These are phyloP conservation scores for Piper longum DNA, from an alignment of 164 flowering plant genomes.

Conservation along the genomic window DNA sequence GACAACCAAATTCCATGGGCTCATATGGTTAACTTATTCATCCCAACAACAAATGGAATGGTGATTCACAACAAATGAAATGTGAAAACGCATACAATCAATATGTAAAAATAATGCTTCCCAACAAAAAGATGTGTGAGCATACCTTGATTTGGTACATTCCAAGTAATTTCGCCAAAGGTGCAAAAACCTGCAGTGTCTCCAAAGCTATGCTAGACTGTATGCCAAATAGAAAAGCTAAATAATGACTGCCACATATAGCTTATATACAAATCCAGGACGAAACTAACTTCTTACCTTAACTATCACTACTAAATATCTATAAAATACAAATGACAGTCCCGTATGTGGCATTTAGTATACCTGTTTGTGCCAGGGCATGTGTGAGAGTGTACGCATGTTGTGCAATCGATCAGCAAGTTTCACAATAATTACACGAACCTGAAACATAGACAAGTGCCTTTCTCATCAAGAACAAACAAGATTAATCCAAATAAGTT, in stretches of 20 bases:
- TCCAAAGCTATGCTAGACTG: conserved; percentile 90
- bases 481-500: background rate
- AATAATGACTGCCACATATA: background rate
- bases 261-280: too few species aligned
- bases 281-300: too few species aligned
- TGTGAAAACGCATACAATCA: background rate
- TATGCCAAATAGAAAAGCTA: conserved; percentile 4
- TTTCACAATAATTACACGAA: conserved; percentile 96
- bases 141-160: conserved; percentile 95
- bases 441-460: conserved; percentile 29
- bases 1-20: background rate
- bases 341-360: background rate
- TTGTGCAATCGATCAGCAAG: conserved; percentile 97
- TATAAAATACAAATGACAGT: background rate
- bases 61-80: background rate
- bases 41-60: background rate
- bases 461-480: background rate
- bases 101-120: background rate
- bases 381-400: conserved; percentile 94
- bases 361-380: conserved; percentile 98
- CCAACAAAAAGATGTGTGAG: background rate
- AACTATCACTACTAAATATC: background rate
- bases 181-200: conserved; percentile 97
- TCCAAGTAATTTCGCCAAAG: conserved; percentile 87
- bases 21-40: background rate